Evolutionary conservation across 345 rosid genomes (phyloP).

Genomic region (Dimocarpus longan): DNA sequence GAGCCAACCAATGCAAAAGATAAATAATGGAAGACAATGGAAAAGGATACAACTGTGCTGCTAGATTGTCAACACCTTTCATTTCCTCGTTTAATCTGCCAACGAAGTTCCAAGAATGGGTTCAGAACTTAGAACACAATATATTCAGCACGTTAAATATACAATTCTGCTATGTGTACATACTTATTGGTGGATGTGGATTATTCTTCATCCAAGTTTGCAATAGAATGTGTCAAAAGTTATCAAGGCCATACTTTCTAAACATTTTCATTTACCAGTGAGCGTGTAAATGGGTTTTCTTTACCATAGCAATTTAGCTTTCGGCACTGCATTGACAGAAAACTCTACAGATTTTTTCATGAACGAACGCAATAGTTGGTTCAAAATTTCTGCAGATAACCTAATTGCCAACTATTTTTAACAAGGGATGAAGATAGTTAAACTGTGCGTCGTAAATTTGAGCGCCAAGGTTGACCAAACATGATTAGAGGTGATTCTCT

Average conservation of each 20-base stretch:
- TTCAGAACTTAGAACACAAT: conserved; percentile 2
- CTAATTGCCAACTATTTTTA: not conserved
- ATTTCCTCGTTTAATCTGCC: conserved; percentile 92
- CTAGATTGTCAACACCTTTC: conserved; percentile 72
- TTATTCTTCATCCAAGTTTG: not conserved
- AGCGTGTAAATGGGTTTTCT: not conserved
- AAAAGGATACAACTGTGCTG: conserved; percentile 84
- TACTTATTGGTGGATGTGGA: not conserved
- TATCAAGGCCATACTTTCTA: not conserved
- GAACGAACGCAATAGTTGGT: not conserved
- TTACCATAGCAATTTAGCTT: not conserved
- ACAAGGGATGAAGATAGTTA: not conserved
- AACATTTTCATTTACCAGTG: not conserved
- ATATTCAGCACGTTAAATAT: not conserved
- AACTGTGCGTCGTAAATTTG: not conserved
- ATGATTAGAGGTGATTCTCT: not conserved
- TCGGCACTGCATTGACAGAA: not conserved
- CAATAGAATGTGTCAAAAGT: not conserved
- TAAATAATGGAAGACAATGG: not conserved
- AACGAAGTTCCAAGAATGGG: not conserved
- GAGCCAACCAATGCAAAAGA: not conserved
- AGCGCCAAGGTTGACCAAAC: not conserved
- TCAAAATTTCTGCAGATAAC: not conserved
- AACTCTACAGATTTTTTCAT: not conserved
- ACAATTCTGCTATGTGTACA: not conserved